Evolutionary conservation across 2,329 filamentous ascomycete species (phyloP).

Genomic region (Drechmeria coniospora): DNA sequence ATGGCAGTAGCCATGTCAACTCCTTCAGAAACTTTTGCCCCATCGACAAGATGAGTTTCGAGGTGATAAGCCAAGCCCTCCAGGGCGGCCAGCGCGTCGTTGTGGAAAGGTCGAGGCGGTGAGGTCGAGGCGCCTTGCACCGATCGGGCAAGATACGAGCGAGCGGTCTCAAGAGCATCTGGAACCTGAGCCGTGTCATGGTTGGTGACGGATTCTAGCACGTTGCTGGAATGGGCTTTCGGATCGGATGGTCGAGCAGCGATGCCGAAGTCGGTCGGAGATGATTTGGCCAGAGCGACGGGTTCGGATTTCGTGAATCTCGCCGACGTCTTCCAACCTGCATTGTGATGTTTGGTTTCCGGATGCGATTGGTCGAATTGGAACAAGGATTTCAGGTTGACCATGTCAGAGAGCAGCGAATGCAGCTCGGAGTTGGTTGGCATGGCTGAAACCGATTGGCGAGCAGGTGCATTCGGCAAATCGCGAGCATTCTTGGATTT

Average conservation of each 20-base stretch:
- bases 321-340: constrained; percentile 1
- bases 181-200: not conserved
- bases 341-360: not conserved
- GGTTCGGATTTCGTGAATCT: too few species aligned
- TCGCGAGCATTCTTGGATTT: not conserved
- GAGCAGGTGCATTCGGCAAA: not conserved
- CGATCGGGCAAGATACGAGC: constrained; percentile 1
- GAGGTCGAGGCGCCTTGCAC: not conserved
- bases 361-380: not conserved
- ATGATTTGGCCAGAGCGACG: too few species aligned
- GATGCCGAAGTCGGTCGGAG: not conserved
- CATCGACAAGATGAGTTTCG: not conserved
- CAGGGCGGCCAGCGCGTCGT: constrained; percentile 4
- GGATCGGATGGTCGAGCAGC: not conserved
- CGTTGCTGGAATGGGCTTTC: not conserved
- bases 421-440: not conserved
- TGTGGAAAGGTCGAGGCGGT: constrained; percentile 1
- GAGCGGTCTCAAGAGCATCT: constrained; percentile 2
- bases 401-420: constrained; percentile 2
- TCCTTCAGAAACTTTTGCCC: not conserved
- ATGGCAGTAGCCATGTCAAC: constrained; percentile 5
- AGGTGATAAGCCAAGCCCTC: constrained; percentile 4
- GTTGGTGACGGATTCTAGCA: not conserved
- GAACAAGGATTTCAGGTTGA: constrained; percentile 1
- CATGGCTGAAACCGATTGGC: not conserved